These are phyloP conservation scores for Apiospora hydei DNA, from an alignment of 2,329 filamentous ascomycete species.

Conservation along the genomic window DNA sequence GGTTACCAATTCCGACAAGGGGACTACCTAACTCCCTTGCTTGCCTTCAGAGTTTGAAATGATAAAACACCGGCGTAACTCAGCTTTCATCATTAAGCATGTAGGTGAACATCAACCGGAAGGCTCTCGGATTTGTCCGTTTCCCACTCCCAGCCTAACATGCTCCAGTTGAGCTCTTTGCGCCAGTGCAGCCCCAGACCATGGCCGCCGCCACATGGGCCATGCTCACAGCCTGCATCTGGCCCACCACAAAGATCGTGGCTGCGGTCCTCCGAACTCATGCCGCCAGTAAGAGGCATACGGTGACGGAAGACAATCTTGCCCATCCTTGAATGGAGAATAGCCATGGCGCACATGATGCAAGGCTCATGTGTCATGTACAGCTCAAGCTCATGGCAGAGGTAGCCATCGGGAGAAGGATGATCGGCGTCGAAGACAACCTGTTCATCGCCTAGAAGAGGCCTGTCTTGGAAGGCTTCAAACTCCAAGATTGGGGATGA, in stretches of 20 bases:
- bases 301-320: conserved; percentile 81
- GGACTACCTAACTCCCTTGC: conserved; percentile 60
- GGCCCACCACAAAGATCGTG: conserved; percentile 45
- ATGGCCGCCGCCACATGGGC: conserved; percentile 56
- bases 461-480: conserved; percentile 72
- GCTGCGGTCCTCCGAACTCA: conserved; percentile 77
- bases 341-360: conserved; percentile 95
- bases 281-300: conserved; percentile 82
- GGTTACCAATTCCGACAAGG: conserved; percentile 42
- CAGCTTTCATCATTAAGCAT: conserved; percentile 46
- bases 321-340: conserved; percentile 91
- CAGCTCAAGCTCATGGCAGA: conserved; percentile 92
- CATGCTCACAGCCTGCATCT: conserved; percentile 39
- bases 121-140: conserved; percentile 50
- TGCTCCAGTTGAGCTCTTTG: conserved; percentile 85
- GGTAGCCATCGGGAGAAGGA: conserved; percentile 79
- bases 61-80: neutral
- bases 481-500: conserved; percentile 55
- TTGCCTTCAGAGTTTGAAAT: conserved; percentile 38
- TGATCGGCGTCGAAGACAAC: conserved; percentile 69
- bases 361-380: conserved; percentile 97
- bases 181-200: conserved; percentile 76
- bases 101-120: conserved; percentile 55
- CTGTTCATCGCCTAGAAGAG: conserved; percentile 72
- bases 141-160: conserved; percentile 81